phyloP scores from a whole-genome alignment of 495 filamentous ascomycete species.

The Bryoglossum gracile region DNA sequence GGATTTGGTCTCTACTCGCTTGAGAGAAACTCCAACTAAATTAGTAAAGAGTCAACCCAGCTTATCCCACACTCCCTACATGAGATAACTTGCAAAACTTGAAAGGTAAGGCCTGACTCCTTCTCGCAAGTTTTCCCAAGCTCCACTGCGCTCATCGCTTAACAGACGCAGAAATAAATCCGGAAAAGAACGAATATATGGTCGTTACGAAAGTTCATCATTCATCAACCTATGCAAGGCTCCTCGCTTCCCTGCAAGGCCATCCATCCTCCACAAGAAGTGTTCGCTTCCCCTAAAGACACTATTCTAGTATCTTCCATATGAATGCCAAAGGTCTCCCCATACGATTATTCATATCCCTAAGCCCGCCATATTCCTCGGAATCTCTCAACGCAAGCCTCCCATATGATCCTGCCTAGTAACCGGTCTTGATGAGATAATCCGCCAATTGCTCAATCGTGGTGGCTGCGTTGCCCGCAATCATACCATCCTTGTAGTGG shows the following conservation, averaged over 20 bases:
- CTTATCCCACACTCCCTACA: too few relatives aligned
- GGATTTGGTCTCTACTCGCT: too few relatives aligned
- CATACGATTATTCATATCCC: slow-evolving; percentile 8
- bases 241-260: slow-evolving; percentile 9
- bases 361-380: slow-evolving; percentile 1
- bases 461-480: slow-evolving; percentile 57
- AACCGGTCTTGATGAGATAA: slow-evolving; percentile 63
- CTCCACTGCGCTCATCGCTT: too few relatives aligned
- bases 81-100: too few relatives aligned
- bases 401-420: slow-evolving; percentile 38
- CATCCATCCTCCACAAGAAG: slow-evolving; percentile 7
- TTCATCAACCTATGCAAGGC: slow-evolving; percentile 25
- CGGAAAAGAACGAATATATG: too few relatives aligned
- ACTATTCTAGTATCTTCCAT: slow-evolving; percentile 22
- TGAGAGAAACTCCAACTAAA: too few relatives aligned
- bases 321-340: slow-evolving; percentile 18
- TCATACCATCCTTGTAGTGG: slow-evolving; percentile 66
- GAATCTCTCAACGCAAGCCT: background rate
- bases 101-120: too few relatives aligned
- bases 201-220: slow-evolving; percentile 11
- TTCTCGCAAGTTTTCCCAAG: too few relatives aligned
- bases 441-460: slow-evolving; percentile 65
- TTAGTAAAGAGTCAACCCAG: too few relatives aligned
- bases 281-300: slow-evolving; percentile 14
- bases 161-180: too few relatives aligned